Conservation (phyloP, 2,329 filamentous ascomycete species). For the Penicillium sp. region DNA sequence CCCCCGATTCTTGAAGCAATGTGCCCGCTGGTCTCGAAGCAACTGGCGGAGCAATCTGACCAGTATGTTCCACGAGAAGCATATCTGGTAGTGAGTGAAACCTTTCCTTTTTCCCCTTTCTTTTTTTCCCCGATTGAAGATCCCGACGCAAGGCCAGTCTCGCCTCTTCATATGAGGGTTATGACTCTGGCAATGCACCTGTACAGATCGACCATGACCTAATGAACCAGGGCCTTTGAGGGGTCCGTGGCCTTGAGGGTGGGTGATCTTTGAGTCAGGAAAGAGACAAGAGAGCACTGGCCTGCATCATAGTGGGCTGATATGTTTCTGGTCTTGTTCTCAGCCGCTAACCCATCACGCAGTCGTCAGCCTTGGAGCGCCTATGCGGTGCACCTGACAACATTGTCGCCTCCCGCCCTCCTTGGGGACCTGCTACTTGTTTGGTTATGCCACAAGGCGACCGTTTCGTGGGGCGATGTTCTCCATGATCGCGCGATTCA, state of each 20-base stretch:
- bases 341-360: constrained; percentile 29
- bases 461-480: constrained; percentile 57
- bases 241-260: too few relatives aligned
- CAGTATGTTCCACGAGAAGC: constrained; percentile 76
- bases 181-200: too few relatives aligned
- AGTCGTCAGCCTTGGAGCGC: constrained; percentile 92
- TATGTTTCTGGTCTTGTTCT: constrained; percentile 7
- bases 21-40: constrained; percentile 89
- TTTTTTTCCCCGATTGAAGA: constrained; percentile 8
- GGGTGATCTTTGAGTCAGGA: too few relatives aligned
- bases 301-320: background rate
- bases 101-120: constrained; percentile 12
- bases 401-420: constrained; percentile 84
- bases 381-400: constrained; percentile 89
- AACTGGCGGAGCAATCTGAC: constrained; percentile 98
- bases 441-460: constrained; percentile 66
- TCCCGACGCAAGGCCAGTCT: too few relatives aligned
- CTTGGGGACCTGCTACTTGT: constrained; percentile 72
- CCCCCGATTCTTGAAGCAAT: constrained; percentile 86
- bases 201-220: too few relatives aligned
- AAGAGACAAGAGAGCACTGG: too few relatives aligned
- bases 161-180: too few relatives aligned
- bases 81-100: constrained; percentile 77
- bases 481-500: constrained; percentile 57
- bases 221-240: too few relatives aligned